These are phyloP conservation scores for Porodaedalea pini DNA, from an alignment of 1,284 basidiomycete species.

Conservation along the genomic window DNA sequence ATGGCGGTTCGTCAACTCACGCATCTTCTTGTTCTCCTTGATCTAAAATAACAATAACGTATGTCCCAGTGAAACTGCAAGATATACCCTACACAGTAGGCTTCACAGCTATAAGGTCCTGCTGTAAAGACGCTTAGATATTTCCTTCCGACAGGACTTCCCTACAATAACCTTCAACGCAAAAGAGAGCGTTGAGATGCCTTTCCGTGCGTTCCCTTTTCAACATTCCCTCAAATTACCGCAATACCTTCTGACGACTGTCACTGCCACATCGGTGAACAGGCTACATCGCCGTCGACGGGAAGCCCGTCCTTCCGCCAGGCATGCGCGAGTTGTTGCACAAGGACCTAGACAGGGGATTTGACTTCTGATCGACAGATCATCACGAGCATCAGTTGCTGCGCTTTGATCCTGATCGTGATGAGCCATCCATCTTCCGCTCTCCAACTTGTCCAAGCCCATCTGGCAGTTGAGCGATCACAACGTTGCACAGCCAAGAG, in stretches of 20 bases:
- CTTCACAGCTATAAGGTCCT: not conserved
- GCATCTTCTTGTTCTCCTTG: slow-evolving; percentile 7
- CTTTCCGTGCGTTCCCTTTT: slow-evolving; percentile 64
- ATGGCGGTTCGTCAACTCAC: slow-evolving; percentile 52
- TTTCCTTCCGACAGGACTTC: slow-evolving; percentile 53
- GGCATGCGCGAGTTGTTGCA: slow-evolving; percentile 86
- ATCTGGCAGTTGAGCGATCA: not conserved
- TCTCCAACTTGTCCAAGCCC: not conserved
- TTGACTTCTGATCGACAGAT: slow-evolving; percentile 55
- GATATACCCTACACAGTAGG: slow-evolving; percentile 71
- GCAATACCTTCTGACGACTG: not conserved
- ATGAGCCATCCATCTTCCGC: not conserved
- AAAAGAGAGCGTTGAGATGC: slow-evolving; percentile 91
- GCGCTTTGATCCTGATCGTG: not conserved
- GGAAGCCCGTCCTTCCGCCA: slow-evolving; percentile 71
- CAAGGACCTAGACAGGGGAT: slow-evolving; percentile 82
- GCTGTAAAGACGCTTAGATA: not conserved
- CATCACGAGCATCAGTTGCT: not conserved
- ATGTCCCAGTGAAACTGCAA: slow-evolving; percentile 52
- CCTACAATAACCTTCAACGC: slow-evolving; percentile 84
- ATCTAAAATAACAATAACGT: slow-evolving; percentile 11
- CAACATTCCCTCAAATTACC: not conserved
- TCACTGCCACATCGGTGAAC: slow-evolving; percentile 15
- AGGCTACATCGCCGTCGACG: slow-evolving; percentile 58
- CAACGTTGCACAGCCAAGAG: not conserved